Conservation (phyloP, 257 asterid species). For the Haberlea rhodopensis region DNA sequence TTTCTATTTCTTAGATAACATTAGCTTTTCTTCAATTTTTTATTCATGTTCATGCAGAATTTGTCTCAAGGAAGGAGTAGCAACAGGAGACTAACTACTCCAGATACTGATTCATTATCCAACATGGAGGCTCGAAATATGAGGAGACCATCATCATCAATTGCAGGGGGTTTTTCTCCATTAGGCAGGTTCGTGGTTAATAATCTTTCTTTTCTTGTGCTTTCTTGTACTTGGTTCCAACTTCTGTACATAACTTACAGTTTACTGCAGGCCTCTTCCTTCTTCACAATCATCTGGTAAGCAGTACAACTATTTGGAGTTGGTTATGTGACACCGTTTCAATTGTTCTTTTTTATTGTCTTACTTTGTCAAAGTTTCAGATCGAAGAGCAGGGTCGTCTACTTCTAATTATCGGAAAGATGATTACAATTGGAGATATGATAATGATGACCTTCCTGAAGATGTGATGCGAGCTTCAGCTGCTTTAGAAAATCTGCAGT, state of each 20-base stretch:
- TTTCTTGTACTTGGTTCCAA: conserved; percentile 6
- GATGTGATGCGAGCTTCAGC: conserved; percentile 78
- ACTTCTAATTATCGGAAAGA: conserved; percentile 84
- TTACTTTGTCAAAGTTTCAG: conserved; percentile 46
- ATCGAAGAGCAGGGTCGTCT: conserved; percentile 87
- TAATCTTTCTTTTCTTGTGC: not conserved
- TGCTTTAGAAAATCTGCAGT: conserved; percentile 91
- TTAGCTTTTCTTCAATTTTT: conserved; percentile 5
- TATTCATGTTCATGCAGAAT: conserved; percentile 45
- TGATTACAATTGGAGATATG: conserved; percentile 85
- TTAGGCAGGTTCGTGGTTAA: conserved; percentile 66
- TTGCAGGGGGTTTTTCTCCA: conserved; percentile 96
- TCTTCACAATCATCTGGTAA: conserved; percentile 77
- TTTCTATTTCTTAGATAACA: conserved; percentile 15
- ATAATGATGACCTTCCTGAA: conserved; percentile 62
- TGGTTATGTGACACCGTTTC: conserved; percentile 8
- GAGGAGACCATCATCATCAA: conserved; percentile 76
- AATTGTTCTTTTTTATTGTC: conserved; percentile 11
- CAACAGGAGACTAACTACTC: conserved; percentile 46
- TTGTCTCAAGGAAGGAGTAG: conserved; percentile 67
- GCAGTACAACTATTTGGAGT: conserved; percentile 29
- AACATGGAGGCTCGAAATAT: conserved; percentile 42
- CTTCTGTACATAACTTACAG: conserved; percentile 25
- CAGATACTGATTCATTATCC: conserved; percentile 52
- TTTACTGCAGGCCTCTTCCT: conserved; percentile 68